Base-by-base conservation (phyloP, 129 eudicot genomes). In the Centaurea solstitialis region DNA sequence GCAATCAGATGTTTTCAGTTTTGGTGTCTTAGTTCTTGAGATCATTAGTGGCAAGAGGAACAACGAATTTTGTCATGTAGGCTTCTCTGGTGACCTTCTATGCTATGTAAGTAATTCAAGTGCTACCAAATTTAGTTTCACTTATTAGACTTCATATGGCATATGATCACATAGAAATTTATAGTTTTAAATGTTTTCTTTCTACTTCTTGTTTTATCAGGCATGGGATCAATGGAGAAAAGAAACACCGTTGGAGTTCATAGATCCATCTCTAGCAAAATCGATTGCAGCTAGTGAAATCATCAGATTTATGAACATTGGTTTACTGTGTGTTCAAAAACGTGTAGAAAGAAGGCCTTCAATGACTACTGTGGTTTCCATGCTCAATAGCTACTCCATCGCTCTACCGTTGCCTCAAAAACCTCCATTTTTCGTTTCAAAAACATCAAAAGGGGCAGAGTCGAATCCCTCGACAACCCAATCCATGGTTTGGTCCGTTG, bases 161-260 rank as follows among this genome's bases (percentile, higher is more conserved):
- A n/a, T n/a, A n/a, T n/a, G n/a, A n/a, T n/a, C n/a, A n/a, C n/a
- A n/a, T n/a, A n/a, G n/a, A n/a, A 62, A 7, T 62, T 3, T 18
- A 11, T 20, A 10, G 11, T 62, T 20, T 62, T 62, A 62, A 4
- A 0, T 20, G 68, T 18, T 61, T 61, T n/a, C 26, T 18, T 61
- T 61, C 11, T 61, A 62, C 21, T 62, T 28, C 26, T 62, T 62
- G 4, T 62, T 62, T 40, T 21, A 7, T 72, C 35, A 72, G 76
- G 76, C 76, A 9, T 72, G 76, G 76, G 76, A 72, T n/a, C 76
- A 40, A 40, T 72, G 62, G 76, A 72, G 59, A 28, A 72, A 72
- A 0, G 12, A 72, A 40, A 72, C 33, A 21, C 61, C 76, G 21
- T 72, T 72, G 61, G 76, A 72, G 76, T 72, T 72, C 61, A 21